Base-by-base conservation (phyloP, 148 eudicot genomes). In the Persicaria tinctoria region DNA sequence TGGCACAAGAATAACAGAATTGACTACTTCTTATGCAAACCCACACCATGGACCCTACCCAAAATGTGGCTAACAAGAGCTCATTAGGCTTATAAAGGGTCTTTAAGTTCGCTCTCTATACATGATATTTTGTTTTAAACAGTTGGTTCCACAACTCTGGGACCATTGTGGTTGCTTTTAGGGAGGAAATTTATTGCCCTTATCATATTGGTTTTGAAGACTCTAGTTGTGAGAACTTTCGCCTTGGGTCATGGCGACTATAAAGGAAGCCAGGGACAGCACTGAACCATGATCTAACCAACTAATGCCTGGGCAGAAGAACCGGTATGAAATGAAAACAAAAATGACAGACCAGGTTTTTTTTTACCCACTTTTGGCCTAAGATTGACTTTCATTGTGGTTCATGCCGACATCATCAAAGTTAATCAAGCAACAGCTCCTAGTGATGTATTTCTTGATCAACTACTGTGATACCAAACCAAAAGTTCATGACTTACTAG, bases 91-190 rank as follows among this genome's bases (percentile, higher is more conserved):
- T 66, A 66, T 66, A 66, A 18, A 66, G 18, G 27, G 68, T 32
- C 44, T 27, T 11, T 27, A 10, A 57, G 27, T 32, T 32, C 63
- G 0, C 38, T 23, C 44, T 27, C 68, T 60, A 66, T 12, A 38
- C 47, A 44, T 59, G 70, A 66, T 66, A 66, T 44, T 66, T 66
- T 66, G 17, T 66, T 66, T 44, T 17, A 38, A 12, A 66, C 70
- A 41, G 20, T 13, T 64, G 38, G 70, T 64, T 46, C 46, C 68
- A 5, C 70, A 66, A 41, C 32, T 66, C 11, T 66, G 70, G 68
- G 70, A 66, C 70, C 70, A 41, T 41, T 12, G 12, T 14, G 48
- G 44, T 41, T 66, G 70, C 70, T 66, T 63, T 63, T 66, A 14
- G 44, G 13, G 38, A 12, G 70, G 8, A 20, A 44, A 41, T 38